Conservation (phyloP, 495 filamentous ascomycete species). For the Lophiotrema nucula region DNA sequence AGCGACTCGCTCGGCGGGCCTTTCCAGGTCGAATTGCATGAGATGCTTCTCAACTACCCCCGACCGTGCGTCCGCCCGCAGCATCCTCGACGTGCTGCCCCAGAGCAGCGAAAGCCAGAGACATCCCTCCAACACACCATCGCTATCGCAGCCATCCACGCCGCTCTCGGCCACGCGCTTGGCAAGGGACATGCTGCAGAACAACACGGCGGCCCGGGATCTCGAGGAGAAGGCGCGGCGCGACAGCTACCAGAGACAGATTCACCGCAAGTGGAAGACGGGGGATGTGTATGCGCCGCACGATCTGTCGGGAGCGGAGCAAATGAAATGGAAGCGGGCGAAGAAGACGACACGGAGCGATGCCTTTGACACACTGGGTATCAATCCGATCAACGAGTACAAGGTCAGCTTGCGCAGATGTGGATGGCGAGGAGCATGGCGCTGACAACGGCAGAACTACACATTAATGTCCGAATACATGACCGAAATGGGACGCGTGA, state of each 20-base stretch:
- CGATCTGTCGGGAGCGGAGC: conserved; percentile 74
- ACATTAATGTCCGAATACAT: conserved; percentile 87
- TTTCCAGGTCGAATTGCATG: background rate
- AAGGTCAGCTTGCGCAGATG: conserved; percentile 55
- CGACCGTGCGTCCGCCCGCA: background rate
- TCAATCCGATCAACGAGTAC: conserved; percentile 82
- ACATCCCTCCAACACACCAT: background rate
- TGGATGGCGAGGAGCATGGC: conserved; percentile 7
- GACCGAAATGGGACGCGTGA: conserved; percentile 81
- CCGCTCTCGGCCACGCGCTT: background rate
- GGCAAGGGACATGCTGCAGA: background rate
- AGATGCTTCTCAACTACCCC: background rate
- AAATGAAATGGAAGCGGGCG: conserved; percentile 60
- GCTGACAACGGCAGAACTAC: conserved; percentile 68
- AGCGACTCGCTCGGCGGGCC: background rate
- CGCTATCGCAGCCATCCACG: background rate
- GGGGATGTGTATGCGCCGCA: conserved; percentile 91
- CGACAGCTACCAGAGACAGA: conserved; percentile 15
- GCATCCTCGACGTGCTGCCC: background rate
- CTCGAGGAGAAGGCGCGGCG: background rate
- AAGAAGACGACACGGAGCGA: conserved; percentile 57
- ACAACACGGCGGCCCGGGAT: too few species aligned
- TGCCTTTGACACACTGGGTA: conserved; percentile 73
- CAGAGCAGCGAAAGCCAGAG: background rate
- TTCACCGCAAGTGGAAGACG: conserved; percentile 56